These are phyloP conservation scores for Hypericum perforatum DNA, from an alignment of 345 rosid species.

Conservation along the genomic window DNA sequence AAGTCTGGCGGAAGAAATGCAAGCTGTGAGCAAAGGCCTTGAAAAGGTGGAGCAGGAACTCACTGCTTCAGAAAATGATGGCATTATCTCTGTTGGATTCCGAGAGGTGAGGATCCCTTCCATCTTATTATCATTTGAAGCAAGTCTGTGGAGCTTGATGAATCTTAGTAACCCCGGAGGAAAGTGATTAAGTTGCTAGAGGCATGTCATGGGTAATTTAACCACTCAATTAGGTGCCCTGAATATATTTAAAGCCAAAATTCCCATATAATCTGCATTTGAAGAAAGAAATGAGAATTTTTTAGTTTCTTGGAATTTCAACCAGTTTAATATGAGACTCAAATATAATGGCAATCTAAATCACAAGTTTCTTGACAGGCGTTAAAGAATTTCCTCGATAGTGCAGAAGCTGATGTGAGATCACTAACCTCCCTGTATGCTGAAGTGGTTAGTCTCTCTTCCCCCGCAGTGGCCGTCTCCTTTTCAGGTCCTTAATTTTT, in stretches of 20 bases:
- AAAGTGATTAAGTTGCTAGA: no score
- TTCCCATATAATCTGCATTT: no score
- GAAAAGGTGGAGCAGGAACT: constrained; percentile 93
- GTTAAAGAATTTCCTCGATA: constrained; percentile 64
- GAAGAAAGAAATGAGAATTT: no score
- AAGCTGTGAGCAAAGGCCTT: constrained; percentile 93
- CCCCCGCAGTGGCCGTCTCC: not conserved
- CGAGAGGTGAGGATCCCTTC: constrained; percentile 52
- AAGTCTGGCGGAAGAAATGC: constrained; percentile 97
- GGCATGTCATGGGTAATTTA: no score
- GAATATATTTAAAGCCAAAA: no score
- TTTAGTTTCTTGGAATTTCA: not conserved
- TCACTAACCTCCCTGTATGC: constrained; percentile 61
- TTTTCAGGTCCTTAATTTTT: constrained; percentile 4
- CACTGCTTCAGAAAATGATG: constrained; percentile 72
- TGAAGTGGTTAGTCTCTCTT: constrained; percentile 61
- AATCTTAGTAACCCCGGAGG: not conserved
- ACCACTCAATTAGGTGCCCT: no score
- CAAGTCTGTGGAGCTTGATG: no score
- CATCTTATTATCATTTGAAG: constrained; percentile 3
- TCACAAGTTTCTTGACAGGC: constrained; percentile 32
- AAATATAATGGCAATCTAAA: constrained; percentile 3
- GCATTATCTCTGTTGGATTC: constrained; percentile 70
- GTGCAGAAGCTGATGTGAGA: constrained; percentile 89
- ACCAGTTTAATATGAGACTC: not conserved